Base-by-base conservation (phyloP, 75 land plant genomes). In the Pseudotsuga menziesii region DNA sequence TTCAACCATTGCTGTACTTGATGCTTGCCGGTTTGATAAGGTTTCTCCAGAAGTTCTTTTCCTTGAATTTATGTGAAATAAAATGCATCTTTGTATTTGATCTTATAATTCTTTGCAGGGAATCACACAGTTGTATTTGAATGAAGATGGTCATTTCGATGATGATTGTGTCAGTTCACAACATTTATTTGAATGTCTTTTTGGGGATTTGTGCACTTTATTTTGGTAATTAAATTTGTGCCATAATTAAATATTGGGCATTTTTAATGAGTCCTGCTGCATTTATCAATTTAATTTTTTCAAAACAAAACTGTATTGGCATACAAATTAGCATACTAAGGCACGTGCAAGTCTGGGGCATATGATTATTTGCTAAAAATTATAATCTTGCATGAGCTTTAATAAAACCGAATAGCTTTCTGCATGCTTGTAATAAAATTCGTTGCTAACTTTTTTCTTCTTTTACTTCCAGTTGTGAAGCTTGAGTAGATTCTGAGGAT, bases 21-120 rank as follows among this genome's bases (percentile, higher is more conserved):
- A 94, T 58, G 77, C 85, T 61, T 89, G 88, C 69, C 91, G 95
- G 7, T 97, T 97, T 86, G 99, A 97, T 78, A 97, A 94, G 99
- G 99, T 97, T 76, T 22, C 57, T 58, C 52, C 44, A 52, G 79
- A 13, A 29, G 61, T 60, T 80, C 56, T 48, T 54, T 48, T 74
- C 15, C 58, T 74, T 5, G 56, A 16, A 22, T 57, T 56, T 74
- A 11, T 78, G 14, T 39, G 7, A 9, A 19, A 57, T 64, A 41
- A 41, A 39, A 44, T 69, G 39, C 41, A 3, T 69, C 23, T 69
- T 20, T 32, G 11, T 17, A 69, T 69, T 69, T 41, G 48, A 19
- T 69, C 48, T n/a, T 41, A 19, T 41, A 44, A 20, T 41, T 69
- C 41, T 39, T 41, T n/a, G 44, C 36, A 67, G 22, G 8, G 12